A percentile compares a stretch with the other conserved stretches of the same genome.
These are phyloP conservation scores for Mucor plumbeus DNA, from an alignment of 371 early-diverging fungal species.

Conservation along the genomic window DNA sequence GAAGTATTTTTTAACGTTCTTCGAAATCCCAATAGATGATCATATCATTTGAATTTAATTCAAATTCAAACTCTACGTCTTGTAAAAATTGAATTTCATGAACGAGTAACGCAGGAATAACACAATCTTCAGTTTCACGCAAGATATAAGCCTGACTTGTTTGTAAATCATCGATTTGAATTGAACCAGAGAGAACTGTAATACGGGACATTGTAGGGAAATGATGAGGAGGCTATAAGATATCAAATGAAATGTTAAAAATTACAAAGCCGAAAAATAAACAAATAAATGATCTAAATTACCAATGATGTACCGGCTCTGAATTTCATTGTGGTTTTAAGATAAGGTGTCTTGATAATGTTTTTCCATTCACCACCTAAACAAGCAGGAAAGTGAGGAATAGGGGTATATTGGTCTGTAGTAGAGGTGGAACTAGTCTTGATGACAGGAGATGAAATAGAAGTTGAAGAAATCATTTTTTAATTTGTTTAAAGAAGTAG, in stretches of 20 bases:
- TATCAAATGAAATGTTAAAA: not conserved
- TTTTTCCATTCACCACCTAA: conserved; percentile 41
- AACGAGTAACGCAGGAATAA: conserved; percentile 36
- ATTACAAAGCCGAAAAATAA: not conserved
- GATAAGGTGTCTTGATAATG: conserved; percentile 29
- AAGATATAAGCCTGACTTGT: conserved; percentile 34
- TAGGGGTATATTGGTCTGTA: conserved; percentile 28
- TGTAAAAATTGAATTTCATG: conserved; percentile 39
- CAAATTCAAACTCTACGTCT: conserved; percentile 38
- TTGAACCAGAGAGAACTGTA: conserved; percentile 32
- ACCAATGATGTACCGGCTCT: conserved; percentile 33
- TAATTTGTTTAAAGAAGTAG: not conserved
- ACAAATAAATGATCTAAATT: not conserved
- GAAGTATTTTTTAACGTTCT: conserved; percentile 27
- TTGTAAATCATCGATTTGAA: conserved; percentile 35
- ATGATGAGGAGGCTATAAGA: conserved; percentile 38
- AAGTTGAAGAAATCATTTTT: conserved; percentile 25
- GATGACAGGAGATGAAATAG: conserved; percentile 12
- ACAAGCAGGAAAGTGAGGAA: conserved; percentile 42
- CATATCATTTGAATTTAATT: conserved; percentile 34
- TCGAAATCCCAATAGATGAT: conserved; percentile 44
- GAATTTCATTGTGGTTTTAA: conserved; percentile 39
- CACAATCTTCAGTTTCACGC: conserved; percentile 25
- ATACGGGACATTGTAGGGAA: conserved; percentile 34
- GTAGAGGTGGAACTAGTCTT: conserved; percentile 2